Conservation (phyloP, 2,329 filamentous ascomycete species). For the Aspergillus vadensis region DNA sequence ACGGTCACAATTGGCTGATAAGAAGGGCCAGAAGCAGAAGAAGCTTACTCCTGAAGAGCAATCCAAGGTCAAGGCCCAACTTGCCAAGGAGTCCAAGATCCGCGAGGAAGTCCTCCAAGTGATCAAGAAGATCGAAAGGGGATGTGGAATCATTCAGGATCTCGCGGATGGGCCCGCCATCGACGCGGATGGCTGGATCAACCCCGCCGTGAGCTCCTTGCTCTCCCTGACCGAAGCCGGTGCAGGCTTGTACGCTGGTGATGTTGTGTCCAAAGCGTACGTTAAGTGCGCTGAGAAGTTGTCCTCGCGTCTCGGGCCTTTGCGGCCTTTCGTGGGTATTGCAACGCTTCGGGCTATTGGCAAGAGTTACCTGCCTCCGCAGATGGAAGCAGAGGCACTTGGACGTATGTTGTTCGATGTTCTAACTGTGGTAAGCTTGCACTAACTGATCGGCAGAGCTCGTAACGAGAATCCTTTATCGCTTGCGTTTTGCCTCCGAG, state of each 20-base stretch:
- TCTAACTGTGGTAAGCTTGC: background rate
- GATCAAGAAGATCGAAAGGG: conserved; percentile 73
- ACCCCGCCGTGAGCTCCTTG: conserved; percentile 72
- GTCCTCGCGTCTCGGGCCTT: conserved; percentile 70
- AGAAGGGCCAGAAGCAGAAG: conserved; percentile 80
- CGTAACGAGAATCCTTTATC: conserved; percentile 85
- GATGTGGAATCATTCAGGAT: conserved; percentile 80
- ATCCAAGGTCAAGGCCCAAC: conserved; percentile 84
- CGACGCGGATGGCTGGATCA: conserved; percentile 85
- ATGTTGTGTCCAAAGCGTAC: conserved; percentile 75
- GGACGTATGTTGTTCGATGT: conserved; percentile 54
- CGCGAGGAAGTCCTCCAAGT: conserved; percentile 69
- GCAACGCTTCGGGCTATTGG: conserved; percentile 80
- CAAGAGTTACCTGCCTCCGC: conserved; percentile 69
- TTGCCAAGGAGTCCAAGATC: conserved; percentile 82
- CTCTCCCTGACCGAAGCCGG: conserved; percentile 72
- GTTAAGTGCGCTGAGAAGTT: conserved; percentile 76
- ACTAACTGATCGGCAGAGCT: conserved; percentile 49
- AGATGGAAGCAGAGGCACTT: conserved; percentile 76
- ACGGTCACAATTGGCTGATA: conserved; percentile 80
- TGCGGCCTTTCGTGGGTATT: conserved; percentile 81
- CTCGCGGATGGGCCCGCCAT: conserved; percentile 87
- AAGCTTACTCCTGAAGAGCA: conserved; percentile 89
- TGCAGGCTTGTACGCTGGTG: conserved; percentile 77
- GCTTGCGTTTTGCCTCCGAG: conserved; percentile 84